Percentiles rank a stretch among this genome's conserved stretches.
Evolutionary conservation across 768 basidiomycete genomes (phyloP).

Genomic region (Mycena rebaudengoi): DNA sequence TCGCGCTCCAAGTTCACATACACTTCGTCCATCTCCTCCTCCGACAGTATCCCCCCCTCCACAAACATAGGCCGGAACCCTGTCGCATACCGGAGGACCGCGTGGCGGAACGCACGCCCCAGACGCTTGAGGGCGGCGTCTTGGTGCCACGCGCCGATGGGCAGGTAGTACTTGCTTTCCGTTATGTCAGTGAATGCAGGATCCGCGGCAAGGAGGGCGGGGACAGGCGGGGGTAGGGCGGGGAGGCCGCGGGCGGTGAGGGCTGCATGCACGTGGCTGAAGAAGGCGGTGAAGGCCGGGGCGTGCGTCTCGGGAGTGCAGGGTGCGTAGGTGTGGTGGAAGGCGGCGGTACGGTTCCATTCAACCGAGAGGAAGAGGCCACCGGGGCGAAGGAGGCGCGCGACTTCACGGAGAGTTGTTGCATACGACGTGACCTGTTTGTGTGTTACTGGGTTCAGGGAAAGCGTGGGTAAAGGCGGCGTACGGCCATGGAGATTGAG

Average conservation of each 20-base stretch:
- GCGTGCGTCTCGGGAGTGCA: slow-evolving; percentile 43
- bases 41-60: slow-evolving; percentile 44
- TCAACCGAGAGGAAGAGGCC: slow-evolving; percentile 77
- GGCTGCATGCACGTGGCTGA: slow-evolving; percentile 45
- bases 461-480: slow-evolving; percentile 37
- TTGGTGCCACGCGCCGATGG: slow-evolving; percentile 64
- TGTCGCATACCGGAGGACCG: slow-evolving; percentile 52
- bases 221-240: slow-evolving; percentile 46
- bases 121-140: slow-evolving; percentile 44
- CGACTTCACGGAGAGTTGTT: slow-evolving; percentile 61
- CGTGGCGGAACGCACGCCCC: slow-evolving; percentile 51
- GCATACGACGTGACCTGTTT: slow-evolving; percentile 65
- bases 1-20: slow-evolving; percentile 55
- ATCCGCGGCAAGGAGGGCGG: slow-evolving; percentile 44
- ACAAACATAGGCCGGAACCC: slow-evolving; percentile 59
- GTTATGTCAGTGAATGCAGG: slow-evolving; percentile 53
- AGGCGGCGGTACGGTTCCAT: slow-evolving; percentile 54
- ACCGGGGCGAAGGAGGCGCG: slow-evolving; percentile 72
- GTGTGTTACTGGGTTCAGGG: slow-evolving; percentile 18
- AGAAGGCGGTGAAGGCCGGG: slow-evolving; percentile 49
- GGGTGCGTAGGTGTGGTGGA: slow-evolving; percentile 43
- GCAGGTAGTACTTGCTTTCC: slow-evolving; percentile 48
- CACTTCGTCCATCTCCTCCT: slow-evolving; percentile 47
- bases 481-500: slow-evolving; percentile 64
- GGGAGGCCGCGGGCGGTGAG: slow-evolving; percentile 47